phyloP scores from a whole-genome alignment of 305 asterid genomes.

The Galium porrigens region DNA sequence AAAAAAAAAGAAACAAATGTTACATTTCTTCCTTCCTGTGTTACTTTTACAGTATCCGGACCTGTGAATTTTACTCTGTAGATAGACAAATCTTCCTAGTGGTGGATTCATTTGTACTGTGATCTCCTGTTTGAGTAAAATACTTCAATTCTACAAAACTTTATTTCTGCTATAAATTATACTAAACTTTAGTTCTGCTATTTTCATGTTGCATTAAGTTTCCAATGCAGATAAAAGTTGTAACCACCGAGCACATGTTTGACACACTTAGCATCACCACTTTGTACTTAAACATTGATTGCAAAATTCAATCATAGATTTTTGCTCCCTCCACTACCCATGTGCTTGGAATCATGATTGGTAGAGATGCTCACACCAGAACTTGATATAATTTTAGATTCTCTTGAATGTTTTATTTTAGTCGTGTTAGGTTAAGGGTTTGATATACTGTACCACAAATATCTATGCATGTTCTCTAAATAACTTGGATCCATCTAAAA shows the following conservation, averaged over 20 bases:
- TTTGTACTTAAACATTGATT: conserved; percentile 3
- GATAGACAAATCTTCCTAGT: conserved; percentile 12
- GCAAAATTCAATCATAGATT: conserved; percentile 1
- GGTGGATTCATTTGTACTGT: conserved; percentile 17
- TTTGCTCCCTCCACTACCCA: conserved; percentile 11
- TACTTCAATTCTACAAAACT: background rate
- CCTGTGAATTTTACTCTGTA: conserved; percentile 11
- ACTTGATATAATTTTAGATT: background rate
- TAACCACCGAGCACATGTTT: conserved; percentile 4
- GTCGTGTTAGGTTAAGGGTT: background rate
- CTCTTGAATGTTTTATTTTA: background rate
- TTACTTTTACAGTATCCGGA: conserved; percentile 1
- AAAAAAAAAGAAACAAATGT: background rate
- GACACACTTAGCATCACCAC: background rate
- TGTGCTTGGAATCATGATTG: conserved; percentile 7
- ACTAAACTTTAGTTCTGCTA: too few relatives aligned
- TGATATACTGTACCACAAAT: too few relatives aligned
- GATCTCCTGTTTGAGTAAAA: conserved; percentile 21
- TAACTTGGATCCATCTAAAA: too few relatives aligned
- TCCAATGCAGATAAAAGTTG: background rate
- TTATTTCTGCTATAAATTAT: conserved; percentile 22
- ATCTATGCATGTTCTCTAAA: background rate
- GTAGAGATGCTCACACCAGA: background rate
- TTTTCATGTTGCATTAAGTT: background rate
- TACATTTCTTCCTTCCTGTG: background rate